Evolutionary conservation across 2,329 filamentous ascomycete species (phyloP).

Genomic region (Hypocrella siamensis): DNA sequence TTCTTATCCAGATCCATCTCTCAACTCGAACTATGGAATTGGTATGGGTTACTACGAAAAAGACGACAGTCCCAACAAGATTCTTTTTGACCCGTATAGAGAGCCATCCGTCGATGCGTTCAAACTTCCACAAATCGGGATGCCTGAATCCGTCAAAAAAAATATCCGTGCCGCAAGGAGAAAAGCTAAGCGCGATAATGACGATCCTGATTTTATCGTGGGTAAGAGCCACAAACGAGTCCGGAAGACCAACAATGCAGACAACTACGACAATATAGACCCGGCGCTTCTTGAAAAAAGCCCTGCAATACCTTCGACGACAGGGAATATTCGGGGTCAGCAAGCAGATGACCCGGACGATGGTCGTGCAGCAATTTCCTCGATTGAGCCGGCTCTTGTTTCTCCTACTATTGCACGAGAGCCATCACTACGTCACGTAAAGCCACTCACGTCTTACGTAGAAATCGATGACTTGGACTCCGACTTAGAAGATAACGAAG

Average conservation of each 20-base stretch:
- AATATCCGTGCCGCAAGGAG: constrained; percentile 36
- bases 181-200: constrained; percentile 33
- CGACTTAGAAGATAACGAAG: constrained; percentile 9
- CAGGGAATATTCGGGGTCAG: too few relatives aligned
- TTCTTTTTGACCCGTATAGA: constrained; percentile 44
- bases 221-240: constrained; percentile 27
- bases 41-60: constrained; percentile 47
- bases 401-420: constrained; percentile 18
- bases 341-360: not conserved
- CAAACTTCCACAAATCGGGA: constrained; percentile 25
- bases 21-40: constrained; percentile 30
- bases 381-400: not conserved
- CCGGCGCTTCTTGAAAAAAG: constrained; percentile 30
- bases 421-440: constrained; percentile 34
- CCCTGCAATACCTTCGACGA: constrained; percentile 1
- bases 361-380: not conserved
- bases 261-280: constrained; percentile 28
- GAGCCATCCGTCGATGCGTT: constrained; percentile 30
- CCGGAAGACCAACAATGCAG: constrained; percentile 12
- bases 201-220: constrained; percentile 36
- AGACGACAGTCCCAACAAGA: constrained; percentile 39
- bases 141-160: constrained; percentile 40
- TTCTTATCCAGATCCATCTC: constrained; percentile 33
- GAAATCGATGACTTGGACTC: constrained; percentile 27
- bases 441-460: constrained; percentile 33